A percentile compares a stretch with the other conserved stretches of the same genome.
Conservation (phyloP, 2,329 filamentous ascomycete species). For the Penicillium sp. region DNA sequence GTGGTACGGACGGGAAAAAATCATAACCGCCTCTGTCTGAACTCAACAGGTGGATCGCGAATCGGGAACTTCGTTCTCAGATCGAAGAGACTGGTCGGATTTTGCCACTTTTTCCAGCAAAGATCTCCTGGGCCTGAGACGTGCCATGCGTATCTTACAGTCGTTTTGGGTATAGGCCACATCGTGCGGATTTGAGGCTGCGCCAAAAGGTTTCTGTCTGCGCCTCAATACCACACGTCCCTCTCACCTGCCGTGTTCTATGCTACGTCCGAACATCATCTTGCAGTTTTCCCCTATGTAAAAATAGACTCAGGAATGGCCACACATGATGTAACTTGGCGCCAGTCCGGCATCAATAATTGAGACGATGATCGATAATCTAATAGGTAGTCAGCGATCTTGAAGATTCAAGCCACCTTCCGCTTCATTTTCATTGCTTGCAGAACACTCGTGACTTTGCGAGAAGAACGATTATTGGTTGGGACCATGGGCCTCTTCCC, state of each 20-base stretch:
- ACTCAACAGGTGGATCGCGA: neutral
- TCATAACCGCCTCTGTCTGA: neutral
- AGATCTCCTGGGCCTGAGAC: constrained; percentile 5
- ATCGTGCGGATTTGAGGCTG: neutral
- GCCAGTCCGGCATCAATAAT: neutral
- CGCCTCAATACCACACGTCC: constrained; percentile 1
- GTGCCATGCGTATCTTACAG: neutral
- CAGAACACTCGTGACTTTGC: neutral
- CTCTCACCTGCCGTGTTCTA: neutral
- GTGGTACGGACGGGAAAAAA: neutral
- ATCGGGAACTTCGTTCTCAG: neutral
- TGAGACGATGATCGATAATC: neutral
- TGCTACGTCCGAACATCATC: neutral
- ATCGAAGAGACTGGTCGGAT: neutral
- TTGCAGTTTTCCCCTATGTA: neutral
- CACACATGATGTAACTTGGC: neutral
- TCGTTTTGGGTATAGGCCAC: neutral
- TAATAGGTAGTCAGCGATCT: neutral
- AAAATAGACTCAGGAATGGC: neutral
- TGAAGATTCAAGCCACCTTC: neutral
- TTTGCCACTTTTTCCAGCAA: neutral
- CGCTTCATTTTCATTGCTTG: neutral
- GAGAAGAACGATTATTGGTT: neutral
- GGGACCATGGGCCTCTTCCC: neutral
- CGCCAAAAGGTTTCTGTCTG: neutral